A percentile compares a stretch with the other conserved stretches of the same genome.
Evolutionary conservation across 2,329 filamentous ascomycete species (phyloP).

Genomic region (Colletotrichum sp.): DNA sequence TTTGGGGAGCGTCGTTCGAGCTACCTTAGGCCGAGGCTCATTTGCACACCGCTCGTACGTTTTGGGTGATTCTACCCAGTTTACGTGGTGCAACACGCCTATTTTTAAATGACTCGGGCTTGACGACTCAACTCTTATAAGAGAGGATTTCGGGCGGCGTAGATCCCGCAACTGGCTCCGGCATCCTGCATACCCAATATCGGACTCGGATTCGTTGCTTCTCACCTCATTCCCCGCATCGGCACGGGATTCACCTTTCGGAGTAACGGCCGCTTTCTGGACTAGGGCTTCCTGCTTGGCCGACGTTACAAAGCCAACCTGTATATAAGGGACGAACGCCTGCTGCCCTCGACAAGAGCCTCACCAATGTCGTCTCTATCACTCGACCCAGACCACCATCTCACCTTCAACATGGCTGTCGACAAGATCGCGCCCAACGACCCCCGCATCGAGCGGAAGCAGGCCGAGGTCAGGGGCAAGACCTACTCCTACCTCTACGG

Average conservation of each 20-base stretch:
- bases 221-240: conserved; percentile 4
- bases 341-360: neutral
- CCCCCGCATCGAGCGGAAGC: conserved; percentile 68
- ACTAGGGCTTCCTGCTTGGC: neutral
- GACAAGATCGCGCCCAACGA: conserved; percentile 72
- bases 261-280: neutral
- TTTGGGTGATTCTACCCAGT: neutral
- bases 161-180: neutral
- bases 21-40: conserved; percentile 1
- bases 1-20: neutral
- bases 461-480: conserved; percentile 67
- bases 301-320: neutral
- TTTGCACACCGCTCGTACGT: conserved; percentile 7
- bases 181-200: neutral
- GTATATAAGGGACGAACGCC: neutral
- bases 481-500: conserved; percentile 72
- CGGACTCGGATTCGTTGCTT: neutral
- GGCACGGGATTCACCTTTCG: neutral
- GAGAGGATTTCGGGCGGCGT: neutral
- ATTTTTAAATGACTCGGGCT: neutral
- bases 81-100: neutral
- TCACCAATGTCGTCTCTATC: neutral
- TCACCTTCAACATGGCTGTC: conserved; percentile 47
- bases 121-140: neutral
- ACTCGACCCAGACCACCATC: neutral